Percentiles rank a stretch among this genome's conserved stretches.
These are phyloP conservation scores for Hanseniaspora gamundiae DNA, from an alignment of 1,139 yeast species.

Conservation along the genomic window DNA sequence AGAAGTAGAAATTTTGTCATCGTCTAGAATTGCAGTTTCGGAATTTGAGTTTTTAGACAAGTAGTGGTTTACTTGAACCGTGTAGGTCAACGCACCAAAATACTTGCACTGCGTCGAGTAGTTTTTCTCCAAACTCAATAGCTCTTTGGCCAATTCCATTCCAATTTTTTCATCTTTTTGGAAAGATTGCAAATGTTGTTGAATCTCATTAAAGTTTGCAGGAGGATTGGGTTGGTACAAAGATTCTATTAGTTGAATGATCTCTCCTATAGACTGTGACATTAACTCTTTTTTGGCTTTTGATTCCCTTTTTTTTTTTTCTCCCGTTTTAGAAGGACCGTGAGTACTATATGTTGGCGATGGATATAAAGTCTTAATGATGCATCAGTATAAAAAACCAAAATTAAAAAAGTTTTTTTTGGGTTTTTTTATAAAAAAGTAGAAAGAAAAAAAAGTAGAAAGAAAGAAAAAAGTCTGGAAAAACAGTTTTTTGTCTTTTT, in stretches of 20 bases:
- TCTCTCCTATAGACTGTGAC: conserved; percentile 2
- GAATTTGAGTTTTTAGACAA: conserved; percentile 8
- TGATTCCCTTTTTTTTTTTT: neutral
- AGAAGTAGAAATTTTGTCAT: neutral
- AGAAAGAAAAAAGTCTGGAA: too few species aligned
- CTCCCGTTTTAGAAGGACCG: too few species aligned
- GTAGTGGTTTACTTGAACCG: conserved; percentile 36
- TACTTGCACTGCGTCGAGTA: conserved; percentile 25
- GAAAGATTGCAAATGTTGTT: conserved; percentile 38
- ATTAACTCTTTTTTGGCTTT: neutral
- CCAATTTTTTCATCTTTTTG: conserved; percentile 43
- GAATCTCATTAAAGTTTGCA: conserved; percentile 33
- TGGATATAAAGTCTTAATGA: too few species aligned
- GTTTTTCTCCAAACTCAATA: conserved; percentile 27
- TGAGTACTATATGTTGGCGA: too few species aligned
- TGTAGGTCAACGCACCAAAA: conserved; percentile 62
- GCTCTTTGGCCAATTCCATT: conserved; percentile 35
- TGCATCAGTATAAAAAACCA: too few species aligned
- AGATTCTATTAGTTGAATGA: conserved; percentile 17
- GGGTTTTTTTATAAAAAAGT: too few species aligned
- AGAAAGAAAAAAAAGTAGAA: too few species aligned
- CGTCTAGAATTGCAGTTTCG: conserved; percentile 2
- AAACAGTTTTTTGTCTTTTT: too few species aligned
- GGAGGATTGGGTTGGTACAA: conserved; percentile 24
- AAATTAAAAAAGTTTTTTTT: too few species aligned